Percentiles rank a stretch among this genome's conserved stretches.
Conservation (phyloP, 192 early-diverging fungal genomes). For the Mortierella hygrophila region DNA sequence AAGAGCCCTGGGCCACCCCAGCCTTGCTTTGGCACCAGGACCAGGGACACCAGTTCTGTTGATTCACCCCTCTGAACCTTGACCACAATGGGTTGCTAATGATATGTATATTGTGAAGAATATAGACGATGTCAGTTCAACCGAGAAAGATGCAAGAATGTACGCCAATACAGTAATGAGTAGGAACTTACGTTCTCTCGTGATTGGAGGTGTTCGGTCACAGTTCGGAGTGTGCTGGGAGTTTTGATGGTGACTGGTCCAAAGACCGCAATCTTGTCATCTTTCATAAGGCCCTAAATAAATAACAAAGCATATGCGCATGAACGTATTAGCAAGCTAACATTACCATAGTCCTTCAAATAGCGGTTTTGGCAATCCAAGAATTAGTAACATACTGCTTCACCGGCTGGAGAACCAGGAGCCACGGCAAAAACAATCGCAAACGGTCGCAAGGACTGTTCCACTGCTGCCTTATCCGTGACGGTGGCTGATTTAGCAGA, state of each 20-base stretch:
- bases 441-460: constrained; percentile 50
- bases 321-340: not conserved
- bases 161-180: too few relatives aligned
- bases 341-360: not conserved
- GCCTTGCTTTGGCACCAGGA: constrained; percentile 60
- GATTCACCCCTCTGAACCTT: constrained; percentile 50
- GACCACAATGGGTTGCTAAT: constrained; percentile 56
- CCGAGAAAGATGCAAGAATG: too few relatives aligned
- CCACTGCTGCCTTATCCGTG: not conserved
- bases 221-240: constrained; percentile 47
- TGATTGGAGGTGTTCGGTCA: constrained; percentile 54
- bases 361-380: not conserved
- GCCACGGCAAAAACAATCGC: constrained; percentile 69
- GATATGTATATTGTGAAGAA: not conserved
- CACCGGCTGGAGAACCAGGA: constrained; percentile 66
- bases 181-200: constrained; percentile 48
- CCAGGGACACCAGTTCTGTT: constrained; percentile 24
- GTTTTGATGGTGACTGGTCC: constrained; percentile 55
- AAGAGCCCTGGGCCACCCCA: constrained; percentile 68
- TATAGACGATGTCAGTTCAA: too few relatives aligned
- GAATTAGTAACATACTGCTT: constrained; percentile 48
- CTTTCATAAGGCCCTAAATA: constrained; percentile 59
- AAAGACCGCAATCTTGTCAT: constrained; percentile 62
- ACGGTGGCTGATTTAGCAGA: not conserved
- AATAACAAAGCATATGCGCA: not conserved